Conservation (phyloP, 192 early-diverging fungal species). For the Coemansia sp. region DNA sequence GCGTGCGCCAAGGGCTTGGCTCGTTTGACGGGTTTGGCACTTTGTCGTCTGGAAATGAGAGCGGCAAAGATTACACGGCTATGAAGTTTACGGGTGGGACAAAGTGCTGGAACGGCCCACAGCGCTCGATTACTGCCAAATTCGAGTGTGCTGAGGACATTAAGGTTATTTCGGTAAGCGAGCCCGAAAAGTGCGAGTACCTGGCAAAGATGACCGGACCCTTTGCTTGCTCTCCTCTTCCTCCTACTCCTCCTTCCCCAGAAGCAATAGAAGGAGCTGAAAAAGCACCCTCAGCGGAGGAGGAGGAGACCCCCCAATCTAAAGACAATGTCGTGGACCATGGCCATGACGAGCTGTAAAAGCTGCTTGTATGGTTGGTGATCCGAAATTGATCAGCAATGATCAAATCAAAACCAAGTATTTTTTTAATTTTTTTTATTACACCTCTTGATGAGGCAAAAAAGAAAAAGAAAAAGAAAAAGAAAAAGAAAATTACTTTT, state of each 20-base stretch:
- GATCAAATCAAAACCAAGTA: not conserved
- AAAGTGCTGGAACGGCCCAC: conserved; percentile 95
- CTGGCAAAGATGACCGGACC: conserved; percentile 71
- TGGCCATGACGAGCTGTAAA: conserved; percentile 12
- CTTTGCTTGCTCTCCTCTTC: conserved; percentile 63
- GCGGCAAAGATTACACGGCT: conserved; percentile 3
- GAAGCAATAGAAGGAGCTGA: too few species aligned
- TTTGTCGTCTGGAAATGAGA: too few species aligned
- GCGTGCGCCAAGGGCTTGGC: conserved; percentile 59
- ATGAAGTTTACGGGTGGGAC: conserved; percentile 75
- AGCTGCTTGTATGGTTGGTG: not conserved
- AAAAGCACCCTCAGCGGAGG: too few species aligned
- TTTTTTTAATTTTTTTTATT: not conserved
- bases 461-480: too few species aligned
- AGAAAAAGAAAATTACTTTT: not conserved
- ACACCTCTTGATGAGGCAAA: not conserved
- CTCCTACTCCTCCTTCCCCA: not conserved
- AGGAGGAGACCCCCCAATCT: too few species aligned
- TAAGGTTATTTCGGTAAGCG: conserved; percentile 68
- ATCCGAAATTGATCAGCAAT: not conserved
- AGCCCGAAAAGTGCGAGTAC: conserved; percentile 96
- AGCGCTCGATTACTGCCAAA: conserved; percentile 67
- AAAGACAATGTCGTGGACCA: not conserved
- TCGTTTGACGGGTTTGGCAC: conserved; percentile 56
- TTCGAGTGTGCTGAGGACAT: conserved; percentile 78